Evolutionary conservation across 495 filamentous ascomycete genomes (phyloP).

Genomic region (Xanthoparmelia taractica): DNA sequence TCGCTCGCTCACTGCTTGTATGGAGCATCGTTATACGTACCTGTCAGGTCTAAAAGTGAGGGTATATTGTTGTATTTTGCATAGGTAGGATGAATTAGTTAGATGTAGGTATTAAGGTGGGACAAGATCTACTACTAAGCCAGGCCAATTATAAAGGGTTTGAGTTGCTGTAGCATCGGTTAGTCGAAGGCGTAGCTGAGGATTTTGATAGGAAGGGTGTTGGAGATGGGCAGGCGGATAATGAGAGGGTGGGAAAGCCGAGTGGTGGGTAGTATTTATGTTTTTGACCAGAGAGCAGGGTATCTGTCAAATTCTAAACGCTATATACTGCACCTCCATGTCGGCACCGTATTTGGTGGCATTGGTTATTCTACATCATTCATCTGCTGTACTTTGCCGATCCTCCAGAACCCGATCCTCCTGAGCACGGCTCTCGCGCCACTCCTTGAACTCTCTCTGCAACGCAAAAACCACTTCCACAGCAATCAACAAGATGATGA

Average conservation of each 20-base stretch:
- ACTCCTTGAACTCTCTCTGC: slow-evolving; percentile 41
- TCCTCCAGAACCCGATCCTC: not conserved
- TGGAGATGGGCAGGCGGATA: no score
- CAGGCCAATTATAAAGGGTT: not conserved
- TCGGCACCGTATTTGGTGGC: no score
- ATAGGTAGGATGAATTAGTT: no score
- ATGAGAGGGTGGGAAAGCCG: not conserved
- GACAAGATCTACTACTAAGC: no score
- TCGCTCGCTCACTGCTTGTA: no score
- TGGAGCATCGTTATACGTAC: no score
- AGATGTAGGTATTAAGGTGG: no score
- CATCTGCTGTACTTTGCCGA: not conserved
- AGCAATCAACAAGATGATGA: slow-evolving; percentile 88
- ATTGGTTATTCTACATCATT: not conserved
- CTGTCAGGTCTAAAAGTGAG: no score
- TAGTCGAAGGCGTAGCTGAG: no score
- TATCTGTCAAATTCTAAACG: not conserved
- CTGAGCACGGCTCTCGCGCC: not conserved
- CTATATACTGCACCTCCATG: not conserved
- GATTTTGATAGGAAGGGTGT: accelerated
- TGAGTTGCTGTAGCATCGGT: not conserved
- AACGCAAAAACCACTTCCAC: slow-evolving; percentile 78
- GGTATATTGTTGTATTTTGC: no score
- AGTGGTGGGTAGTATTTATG: no score
- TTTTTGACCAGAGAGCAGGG: not conserved